These are phyloP conservation scores for Fusarium nodosum DNA, from an alignment of 2,329 filamentous ascomycete genomes.

Conservation along the genomic window DNA sequence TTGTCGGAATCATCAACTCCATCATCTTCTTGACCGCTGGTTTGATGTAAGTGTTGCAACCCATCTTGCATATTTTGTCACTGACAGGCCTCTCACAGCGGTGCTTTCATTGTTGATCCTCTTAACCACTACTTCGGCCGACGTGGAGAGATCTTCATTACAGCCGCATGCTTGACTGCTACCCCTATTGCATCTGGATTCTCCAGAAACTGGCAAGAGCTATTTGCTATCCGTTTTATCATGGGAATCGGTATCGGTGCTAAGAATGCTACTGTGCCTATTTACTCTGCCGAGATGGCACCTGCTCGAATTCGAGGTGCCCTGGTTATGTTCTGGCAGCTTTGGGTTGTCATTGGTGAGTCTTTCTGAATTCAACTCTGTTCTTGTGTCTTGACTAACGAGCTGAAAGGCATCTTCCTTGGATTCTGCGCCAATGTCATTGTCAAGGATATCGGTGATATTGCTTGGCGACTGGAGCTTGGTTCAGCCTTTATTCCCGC, in stretches of 20 bases:
- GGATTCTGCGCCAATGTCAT: slow-evolving; percentile 59
- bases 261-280: slow-evolving; percentile 75
- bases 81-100: background rate
- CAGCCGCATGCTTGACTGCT: slow-evolving; percentile 78
- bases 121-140: slow-evolving; percentile 64
- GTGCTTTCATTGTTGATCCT: slow-evolving; percentile 67
- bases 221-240: slow-evolving; percentile 75
- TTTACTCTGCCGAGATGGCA: slow-evolving; percentile 80
- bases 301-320: slow-evolving; percentile 78
- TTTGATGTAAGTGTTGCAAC: slow-evolving; percentile 5
- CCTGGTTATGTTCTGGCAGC: slow-evolving; percentile 84
- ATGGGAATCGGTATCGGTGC: slow-evolving; percentile 78
- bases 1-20: slow-evolving; percentile 76
- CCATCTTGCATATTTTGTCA: fast-evolving
- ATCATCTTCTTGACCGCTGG: slow-evolving; percentile 53
- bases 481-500: slow-evolving; percentile 73
- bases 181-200: slow-evolving; percentile 74
- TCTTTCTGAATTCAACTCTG: fast-evolving
- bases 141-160: slow-evolving; percentile 75
- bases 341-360: slow-evolving; percentile 71
- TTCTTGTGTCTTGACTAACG: fast-evolving
- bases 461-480: slow-evolving; percentile 61
- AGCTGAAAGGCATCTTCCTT: slow-evolving; percentile 52
- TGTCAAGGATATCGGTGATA: slow-evolving; percentile 44
- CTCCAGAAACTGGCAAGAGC: slow-evolving; percentile 74